These are phyloP conservation scores for Sporisorium reilianum DNA, from an alignment of 1,284 basidiomycete species.

Conservation along the genomic window DNA sequence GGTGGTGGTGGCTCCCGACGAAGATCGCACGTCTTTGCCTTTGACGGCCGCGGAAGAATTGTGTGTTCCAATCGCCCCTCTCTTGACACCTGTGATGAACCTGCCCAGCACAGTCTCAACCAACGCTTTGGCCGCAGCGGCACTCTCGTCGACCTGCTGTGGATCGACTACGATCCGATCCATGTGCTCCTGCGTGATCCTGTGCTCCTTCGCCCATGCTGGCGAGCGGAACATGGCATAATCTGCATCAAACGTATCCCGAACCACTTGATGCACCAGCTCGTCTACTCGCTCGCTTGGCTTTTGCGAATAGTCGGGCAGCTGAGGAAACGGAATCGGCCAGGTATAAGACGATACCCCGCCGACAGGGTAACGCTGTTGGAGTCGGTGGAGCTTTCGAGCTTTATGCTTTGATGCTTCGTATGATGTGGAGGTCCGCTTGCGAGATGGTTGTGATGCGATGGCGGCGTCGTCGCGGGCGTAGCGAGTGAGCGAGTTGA, in stretches of 20 bases:
- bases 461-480: neutral
- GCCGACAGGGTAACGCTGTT: conserved; percentile 16
- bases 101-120: conserved; percentile 20
- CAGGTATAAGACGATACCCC: conserved; percentile 16
- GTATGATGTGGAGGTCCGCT: neutral
- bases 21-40: neutral
- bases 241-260: conserved; percentile 25
- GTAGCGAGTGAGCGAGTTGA: conserved; percentile 37
- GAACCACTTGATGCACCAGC: conserved; percentile 20
- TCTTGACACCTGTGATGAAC: conserved; percentile 23
- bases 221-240: conserved; percentile 31
- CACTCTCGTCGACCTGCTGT: conserved; percentile 25
- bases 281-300: conserved; percentile 10
- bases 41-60: neutral
- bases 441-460: neutral
- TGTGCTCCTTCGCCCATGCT: conserved; percentile 21
- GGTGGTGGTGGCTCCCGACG: neutral
- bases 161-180: conserved; percentile 28
- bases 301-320: conserved; percentile 8
- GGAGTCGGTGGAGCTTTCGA: conserved; percentile 4
- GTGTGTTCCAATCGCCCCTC: conserved; percentile 6
- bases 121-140: conserved; percentile 22
- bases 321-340: conserved; percentile 18
- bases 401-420: neutral
- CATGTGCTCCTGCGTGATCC: conserved; percentile 19